Base-by-base conservation (phyloP, 139 green algal species). In the Tetradesmus obliquus region DNA sequence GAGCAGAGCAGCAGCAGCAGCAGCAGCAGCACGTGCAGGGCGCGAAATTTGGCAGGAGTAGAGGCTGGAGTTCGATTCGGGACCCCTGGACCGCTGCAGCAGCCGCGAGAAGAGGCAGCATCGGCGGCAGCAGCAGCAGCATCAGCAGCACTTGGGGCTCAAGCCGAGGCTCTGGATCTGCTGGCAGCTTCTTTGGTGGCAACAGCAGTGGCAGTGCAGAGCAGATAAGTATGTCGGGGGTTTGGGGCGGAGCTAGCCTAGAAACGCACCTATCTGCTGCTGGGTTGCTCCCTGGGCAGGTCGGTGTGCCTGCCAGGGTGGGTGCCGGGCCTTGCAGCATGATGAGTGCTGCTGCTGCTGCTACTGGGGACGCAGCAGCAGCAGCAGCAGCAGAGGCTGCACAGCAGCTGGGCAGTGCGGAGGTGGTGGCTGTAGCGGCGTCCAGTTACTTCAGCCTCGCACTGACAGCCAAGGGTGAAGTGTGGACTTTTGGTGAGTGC, bases 371-470 rank as follows among this genome's bases (percentile, higher is more conserved):
- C 19, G 58, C 24, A 60, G 58, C 17, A 72, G 19, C 20, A 57
- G 2, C 24, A 90, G 86, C 66, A 76, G 45, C 62, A 62, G 51
- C 51, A 55, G 72, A 45, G 60, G 54, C 62, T 55, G 53, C n/a
- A 58, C 2, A 15, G 79, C 12, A 79, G 12, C 12, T 82, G 86
- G 86, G 13, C 5, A 32, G 51, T 54, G 45, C 62, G 69, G 32
- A 19, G 17, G 94, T 96, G 79, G 86, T 93, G 58, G 76, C n/a
- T 1, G 79, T 96, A 1, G 89, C 91, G 4, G 94, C 94, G 7
- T 95, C 92, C 20, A 90, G 88, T 2, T 96, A 95, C 92, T 96
- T 96, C 92, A 93, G 74, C 45, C 87, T 90, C 0, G 90, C 89
- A 0, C 91, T 93, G 15, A 97, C 94, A 1, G 87, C 84, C 3